Percentiles rank a stretch among this genome's conserved stretches.
These are phyloP conservation scores for Cryptosporidium andersoni DNA, from an alignment of 169 alveolate species.

Conservation along the genomic window DNA sequence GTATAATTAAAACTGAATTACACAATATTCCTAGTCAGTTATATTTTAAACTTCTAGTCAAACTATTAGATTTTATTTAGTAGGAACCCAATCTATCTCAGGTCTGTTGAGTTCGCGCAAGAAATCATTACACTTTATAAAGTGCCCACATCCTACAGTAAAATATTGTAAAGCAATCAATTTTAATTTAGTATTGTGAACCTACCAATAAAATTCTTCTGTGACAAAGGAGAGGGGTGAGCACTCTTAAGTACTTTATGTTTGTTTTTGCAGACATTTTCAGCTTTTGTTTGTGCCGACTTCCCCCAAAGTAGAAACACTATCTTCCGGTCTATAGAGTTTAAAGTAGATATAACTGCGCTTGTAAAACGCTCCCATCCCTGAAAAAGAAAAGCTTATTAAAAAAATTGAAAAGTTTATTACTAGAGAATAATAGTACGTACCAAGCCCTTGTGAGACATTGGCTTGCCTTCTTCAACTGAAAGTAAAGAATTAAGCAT, in stretches of 20 bases:
- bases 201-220: slow-evolving; percentile 40
- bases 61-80: not conserved
- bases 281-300: slow-evolving; percentile 81
- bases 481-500: slow-evolving; percentile 94
- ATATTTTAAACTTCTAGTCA: not conserved
- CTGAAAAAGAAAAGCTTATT: slow-evolving; percentile 74
- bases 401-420: slow-evolving; percentile 8
- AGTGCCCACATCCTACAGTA: slow-evolving; percentile 82
- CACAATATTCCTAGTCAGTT: too few relatives aligned
- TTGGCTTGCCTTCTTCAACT: slow-evolving; percentile 89
- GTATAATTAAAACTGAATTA: too few relatives aligned
- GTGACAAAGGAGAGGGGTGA: slow-evolving; percentile 98
- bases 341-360: slow-evolving; percentile 84
- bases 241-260: slow-evolving; percentile 92
- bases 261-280: slow-evolving; percentile 84
- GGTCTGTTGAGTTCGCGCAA: slow-evolving; percentile 65
- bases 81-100: slow-evolving; percentile 50
- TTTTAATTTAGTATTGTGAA: not conserved
- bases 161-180: not conserved
- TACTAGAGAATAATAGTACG: slow-evolving; percentile 2
- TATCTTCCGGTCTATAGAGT: slow-evolving; percentile 81
- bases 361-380: slow-evolving; percentile 93
- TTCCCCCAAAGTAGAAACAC: slow-evolving; percentile 93
- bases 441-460: slow-evolving; percentile 88
- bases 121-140: slow-evolving; percentile 83